Conservation (phyloP, 148 eudicot genomes). For the Polygonum aviculare region DNA sequence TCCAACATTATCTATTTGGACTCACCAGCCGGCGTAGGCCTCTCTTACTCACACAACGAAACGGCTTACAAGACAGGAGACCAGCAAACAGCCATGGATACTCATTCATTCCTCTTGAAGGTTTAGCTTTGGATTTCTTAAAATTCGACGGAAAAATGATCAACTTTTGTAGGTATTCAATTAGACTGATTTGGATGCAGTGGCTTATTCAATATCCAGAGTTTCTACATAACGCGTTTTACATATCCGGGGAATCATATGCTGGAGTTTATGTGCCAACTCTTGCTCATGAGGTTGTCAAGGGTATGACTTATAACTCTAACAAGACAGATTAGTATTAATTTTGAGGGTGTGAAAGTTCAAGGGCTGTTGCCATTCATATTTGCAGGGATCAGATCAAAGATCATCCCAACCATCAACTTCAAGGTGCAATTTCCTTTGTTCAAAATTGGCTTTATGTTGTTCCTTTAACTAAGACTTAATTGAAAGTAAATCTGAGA, state of each 20-base stretch:
- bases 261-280: conserved; percentile 52
- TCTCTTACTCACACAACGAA: conserved; percentile 22
- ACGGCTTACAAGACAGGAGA: conserved; percentile 28
- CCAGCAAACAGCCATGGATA: conserved; percentile 25
- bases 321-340: neutral
- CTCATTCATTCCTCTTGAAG: conserved; percentile 28
- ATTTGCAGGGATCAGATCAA: conserved; percentile 34
- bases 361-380: neutral
- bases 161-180: neutral
- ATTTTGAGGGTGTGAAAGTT: neutral
- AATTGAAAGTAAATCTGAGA: neutral
- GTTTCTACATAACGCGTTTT: conserved; percentile 33
- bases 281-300: conserved; percentile 35
- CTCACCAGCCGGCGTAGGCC: conserved; percentile 31
- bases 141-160: too few relatives aligned
- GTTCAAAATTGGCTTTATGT: neutral
- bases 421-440: conserved; percentile 31
- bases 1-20: conserved; percentile 37
- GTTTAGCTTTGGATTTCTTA: neutral
- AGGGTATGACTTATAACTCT: conserved; percentile 22
- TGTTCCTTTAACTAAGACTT: neutral
- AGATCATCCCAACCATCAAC: conserved; percentile 30
- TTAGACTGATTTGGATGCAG: conserved; percentile 13
- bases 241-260: conserved; percentile 45
- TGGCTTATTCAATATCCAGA: conserved; percentile 37